A percentile compares a stretch with the other conserved stretches of the same genome.
Evolutionary conservation across 306 rosid species (phyloP).

Genomic region (Elaeagnus macrophylla): DNA sequence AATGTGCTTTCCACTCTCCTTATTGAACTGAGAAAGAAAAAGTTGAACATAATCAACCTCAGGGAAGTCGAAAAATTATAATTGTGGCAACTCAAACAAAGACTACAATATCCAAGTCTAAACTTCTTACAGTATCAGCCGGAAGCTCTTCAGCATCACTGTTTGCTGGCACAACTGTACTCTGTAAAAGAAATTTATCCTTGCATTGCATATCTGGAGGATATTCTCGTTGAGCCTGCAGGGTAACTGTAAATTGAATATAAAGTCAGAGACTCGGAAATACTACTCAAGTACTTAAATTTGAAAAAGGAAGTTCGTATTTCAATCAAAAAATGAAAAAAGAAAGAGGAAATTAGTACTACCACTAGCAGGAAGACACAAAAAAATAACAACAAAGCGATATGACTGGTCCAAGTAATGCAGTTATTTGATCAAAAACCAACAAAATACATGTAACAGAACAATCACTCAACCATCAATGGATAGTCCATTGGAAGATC

Average conservation of each 20-base stretch:
- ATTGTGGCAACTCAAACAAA: constrained; percentile 14
- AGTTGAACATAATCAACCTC: constrained; percentile 4
- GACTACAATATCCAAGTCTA: constrained; percentile 9
- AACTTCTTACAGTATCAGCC: constrained; percentile 54
- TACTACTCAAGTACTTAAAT: constrained; percentile 1
- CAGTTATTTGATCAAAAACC: too few species aligned
- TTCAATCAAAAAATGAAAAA: too few species aligned
- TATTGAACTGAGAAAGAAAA: constrained; percentile 52
- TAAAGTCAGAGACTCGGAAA: constrained; percentile 7
- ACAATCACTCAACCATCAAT: not conserved
- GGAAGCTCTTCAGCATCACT: constrained; percentile 76
- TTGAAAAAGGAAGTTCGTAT: not conserved
- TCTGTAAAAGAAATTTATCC: constrained; percentile 92
- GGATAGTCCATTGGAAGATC: constrained; percentile 1
- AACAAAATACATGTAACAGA: not conserved
- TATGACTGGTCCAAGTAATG: constrained; percentile 9
- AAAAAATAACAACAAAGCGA: constrained; percentile 6
- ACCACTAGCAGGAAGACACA: constrained; percentile 8
- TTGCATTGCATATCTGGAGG: constrained; percentile 83
- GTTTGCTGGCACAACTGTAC: constrained; percentile 59
- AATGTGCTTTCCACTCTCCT: constrained; percentile 66
- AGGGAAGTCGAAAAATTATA: not conserved
- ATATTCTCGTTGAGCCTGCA: constrained; percentile 80
- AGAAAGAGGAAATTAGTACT: constrained; percentile 5
- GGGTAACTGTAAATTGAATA: constrained; percentile 65